Evolutionary conservation across 257 asterid genomes (phyloP), one percentile per base, ranked within the genome.

Genomic region (Rhazya stricta): DNA sequence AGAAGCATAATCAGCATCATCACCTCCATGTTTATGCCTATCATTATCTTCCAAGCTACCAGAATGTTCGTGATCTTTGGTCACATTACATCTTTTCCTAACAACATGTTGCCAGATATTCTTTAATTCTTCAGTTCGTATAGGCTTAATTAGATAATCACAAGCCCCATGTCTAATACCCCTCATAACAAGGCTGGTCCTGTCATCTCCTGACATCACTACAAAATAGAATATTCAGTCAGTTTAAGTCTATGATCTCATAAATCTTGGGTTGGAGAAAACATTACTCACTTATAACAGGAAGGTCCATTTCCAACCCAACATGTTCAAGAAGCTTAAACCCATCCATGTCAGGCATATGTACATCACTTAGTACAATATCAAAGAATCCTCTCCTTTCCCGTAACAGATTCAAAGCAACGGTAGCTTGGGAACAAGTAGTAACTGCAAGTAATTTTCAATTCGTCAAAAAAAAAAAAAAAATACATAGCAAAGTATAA

Each of bases 291-390:
- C 98, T 93, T 84, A 93, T 91, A 71, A 93, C 96, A 58, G 98
- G 98, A 76, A 93, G 95, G 89, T 86, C 97, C 97, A 93, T 91
- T 83, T 93, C 98, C 81, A 93, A 77, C 69, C 97, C 98, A 76
- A 93, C 89, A 67, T 82, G 93, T 84, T 93, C 98, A 67, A 93
- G 96, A 80, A 93, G 97, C 74, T 85, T 91, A 84, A 89, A 91
- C 61, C 98, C 98, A 86, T 93, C 96, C 97, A 93, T 91, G 80
- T 93, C 97, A 75, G 98, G 98, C 98, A 93, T 91, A 83, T 93
- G 97, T 53, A 93, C 97, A 78, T 93, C 98, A 76, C 97, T 93
- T 76, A 93, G 88, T 32, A 93, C 92, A 72, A 93, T 65, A 80
- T 93, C 98, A 58, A 84, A 93, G 76, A 84, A 83, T 71, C 88